Base-by-base conservation (phyloP, 768 basidiomycete species). In the Podaxis sp. region DNA sequence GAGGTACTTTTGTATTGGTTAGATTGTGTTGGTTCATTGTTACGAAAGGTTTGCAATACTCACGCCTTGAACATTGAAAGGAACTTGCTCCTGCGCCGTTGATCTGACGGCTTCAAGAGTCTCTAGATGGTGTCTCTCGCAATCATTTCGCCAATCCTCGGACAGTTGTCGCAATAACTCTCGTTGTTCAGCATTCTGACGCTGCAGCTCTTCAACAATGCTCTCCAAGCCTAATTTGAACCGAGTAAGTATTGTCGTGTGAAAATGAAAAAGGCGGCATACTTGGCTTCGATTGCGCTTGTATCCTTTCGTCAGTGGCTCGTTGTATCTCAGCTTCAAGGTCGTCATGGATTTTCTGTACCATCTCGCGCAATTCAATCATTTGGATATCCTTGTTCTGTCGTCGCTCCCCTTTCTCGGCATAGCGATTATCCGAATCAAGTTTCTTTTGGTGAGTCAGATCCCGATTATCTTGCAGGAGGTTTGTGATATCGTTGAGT, bases 31-130 rank as follows among this genome's bases (percentile, higher is more conserved):
- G 13, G 15, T n/a, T 24, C 33, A 17, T 6, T 38, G 54, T 13
- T 2, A 2, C 4, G 7, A 46, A 8, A 38, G 17, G 33, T 49
- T 56, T 54, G 22, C 39, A 4, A n/a, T 33, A 77, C 88, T 57
- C 76, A 93, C 92, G 28, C 85, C 84, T 80, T 92, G 87, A 12
- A 95, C 87, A 66, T 95, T 94, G 79, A 89, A 94, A 13, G 88
- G 87, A 15, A 94, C 85, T 72, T 89, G 90, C 69, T 89, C 85
- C 63, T 84, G 77, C 0, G 92, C 91, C 28, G 89, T 92, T 33
- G 84, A 80, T 61, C 82, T 81, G 48, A 95, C 87, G 48, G 86
- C 85, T 2, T 79, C 79, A 44, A 95, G 76, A 2, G 87, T 87
- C 52, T 90, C 89, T 63, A 82, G 76, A 63, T 92, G 89, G 63